Evolutionary conservation across 805 yeast species (phyloP), one percentile per base, ranked within the genome.

Genomic region (Saccharomycopsis sp.): DNA sequence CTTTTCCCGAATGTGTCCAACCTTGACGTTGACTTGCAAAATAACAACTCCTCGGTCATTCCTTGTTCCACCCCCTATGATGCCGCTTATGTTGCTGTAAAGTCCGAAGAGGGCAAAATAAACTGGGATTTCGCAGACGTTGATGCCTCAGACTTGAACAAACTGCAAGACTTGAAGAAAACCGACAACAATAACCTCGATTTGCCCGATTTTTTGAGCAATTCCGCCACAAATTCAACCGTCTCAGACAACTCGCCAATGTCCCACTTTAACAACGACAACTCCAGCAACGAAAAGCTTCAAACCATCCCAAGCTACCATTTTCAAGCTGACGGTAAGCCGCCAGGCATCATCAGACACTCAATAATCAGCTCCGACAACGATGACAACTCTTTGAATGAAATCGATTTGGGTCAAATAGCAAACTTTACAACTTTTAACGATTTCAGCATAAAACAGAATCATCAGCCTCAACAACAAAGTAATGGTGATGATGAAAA

Each of bases 31-130:
- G 18, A 26, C 12, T 32, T 45, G 13, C 22, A 27, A 8, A n/a
- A n/a, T n/a, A n/a, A n/a, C n/a, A 27, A 34, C 17, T 32, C 45
- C n/a, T 39, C 47, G 5, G 47, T 43, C 9, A 37, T 36, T 18
- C 47, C 49, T 4, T 46, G 49, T 23, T 37, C 42, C 4, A 41
- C 48, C 12, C 39, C 46, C 9, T 46, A 29, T 19, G 41, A 39
- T 22, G 45, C 48, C 10, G 3, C 48, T 19, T 46, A 42, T 26
- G 30, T 46, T 10, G 42, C 49, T n/a, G 18, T 43, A 23, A 46
- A 43, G 22, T n/a, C 30, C 20, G 48, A 46, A 13, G 43, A 42
- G 9, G 44, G 45, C 19, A 34, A 36, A 19, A 36, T 46, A 13
- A 36, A 38, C 12, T 46, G 47, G 47, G 37, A 32, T 22, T 35